Evolutionary conservation across 768 basidiomycete species (phyloP), one percentile per base, ranked within the genome.

Genomic region (Lactarius quietus): DNA sequence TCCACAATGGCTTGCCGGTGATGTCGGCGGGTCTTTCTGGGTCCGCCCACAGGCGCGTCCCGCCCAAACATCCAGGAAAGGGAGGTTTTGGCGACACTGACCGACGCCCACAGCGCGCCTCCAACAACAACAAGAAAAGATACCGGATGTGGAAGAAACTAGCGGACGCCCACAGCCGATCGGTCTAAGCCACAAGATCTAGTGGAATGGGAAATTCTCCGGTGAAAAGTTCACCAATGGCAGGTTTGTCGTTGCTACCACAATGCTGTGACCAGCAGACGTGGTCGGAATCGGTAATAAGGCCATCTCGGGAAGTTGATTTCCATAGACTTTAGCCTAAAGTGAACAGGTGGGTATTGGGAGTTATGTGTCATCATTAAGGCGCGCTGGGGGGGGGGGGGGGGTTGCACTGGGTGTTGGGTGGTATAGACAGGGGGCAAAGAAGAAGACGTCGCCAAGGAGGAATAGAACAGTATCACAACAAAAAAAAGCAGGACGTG

Each of bases 71-170:
- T 1, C 33, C 57, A 38, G 39, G 12, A 62, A 66, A 36, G 65
- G 65, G 8, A 66, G 20, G 48, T 62, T 5, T 62, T 18, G n/a
- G 39, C 3, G 17, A 39, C 29, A 28, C 60, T 20, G 23, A 61
- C 45, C 36, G 14, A 66, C 56, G 48, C 55, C 56, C 33, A 62
- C 65, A 58, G 61, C 10, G 33, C 56, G 65, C 65, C 55, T 35
- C 38, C 64, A 56, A 29, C n/a, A n/a, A n/a, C n/a, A n/a, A 20
- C 43, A 28, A 28, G 6, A 31, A 57, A 23, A 45, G 8, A 36
- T 55, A 20, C 58, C 10, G 23, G 23, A 31, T 58, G 28, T 2
- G 36, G 43, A n/a, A 31, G 26, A 9, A 15, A 39, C 17, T 23
- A n/a, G 23, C 35, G 43, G 31, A 60, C 54, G 54, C 64, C 51